These are phyloP conservation scores for Mucor sp. DNA, from an alignment of 371 early-diverging fungal species.

Conservation along the genomic window DNA sequence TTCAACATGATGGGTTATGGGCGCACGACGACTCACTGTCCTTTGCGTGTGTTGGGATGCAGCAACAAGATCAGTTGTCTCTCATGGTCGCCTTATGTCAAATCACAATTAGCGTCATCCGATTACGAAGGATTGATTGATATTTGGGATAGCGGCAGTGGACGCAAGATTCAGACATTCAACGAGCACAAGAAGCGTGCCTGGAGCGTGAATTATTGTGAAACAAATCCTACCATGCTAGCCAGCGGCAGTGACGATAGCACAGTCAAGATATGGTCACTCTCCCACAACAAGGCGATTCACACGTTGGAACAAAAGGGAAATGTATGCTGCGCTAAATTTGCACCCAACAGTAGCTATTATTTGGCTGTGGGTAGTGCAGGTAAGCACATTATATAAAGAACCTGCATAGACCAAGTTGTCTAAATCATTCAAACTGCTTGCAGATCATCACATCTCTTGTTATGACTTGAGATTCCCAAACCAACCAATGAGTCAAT, in stretches of 20 bases:
- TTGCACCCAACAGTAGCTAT: slow-evolving; percentile 75
- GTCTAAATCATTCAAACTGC: no score
- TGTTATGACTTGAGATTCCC: slow-evolving; percentile 86
- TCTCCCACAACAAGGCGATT: slow-evolving; percentile 65
- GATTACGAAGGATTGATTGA: slow-evolving; percentile 91
- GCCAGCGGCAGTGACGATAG: slow-evolving; percentile 92
- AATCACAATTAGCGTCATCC: slow-evolving; percentile 78
- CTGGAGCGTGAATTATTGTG: slow-evolving; percentile 89
- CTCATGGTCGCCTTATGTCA: slow-evolving; percentile 85
- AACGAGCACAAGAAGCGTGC: slow-evolving; percentile 89
- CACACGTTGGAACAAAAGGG: slow-evolving; percentile 81
- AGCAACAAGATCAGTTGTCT: slow-evolving; percentile 78
- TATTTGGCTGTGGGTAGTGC: slow-evolving; percentile 88
- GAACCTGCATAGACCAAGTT: no score
- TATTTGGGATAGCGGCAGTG: slow-evolving; percentile 81
- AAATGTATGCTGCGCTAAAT: slow-evolving; percentile 91
- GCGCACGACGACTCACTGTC: slow-evolving; percentile 58
- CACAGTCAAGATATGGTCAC: slow-evolving; percentile 89
- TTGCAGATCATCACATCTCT: slow-evolving; percentile 81
- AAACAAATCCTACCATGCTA: slow-evolving; percentile 73
- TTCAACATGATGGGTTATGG: slow-evolving; percentile 58
- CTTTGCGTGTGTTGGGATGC: slow-evolving; percentile 63
- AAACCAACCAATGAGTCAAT: slow-evolving; percentile 63
- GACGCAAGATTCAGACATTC: slow-evolving; percentile 59
- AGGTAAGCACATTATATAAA: no score